A percentile compares a stretch with the other conserved stretches of the same genome.
phyloP scores from a whole-genome alignment of 139 green algal species.

The Micractinium conductrix region DNA sequence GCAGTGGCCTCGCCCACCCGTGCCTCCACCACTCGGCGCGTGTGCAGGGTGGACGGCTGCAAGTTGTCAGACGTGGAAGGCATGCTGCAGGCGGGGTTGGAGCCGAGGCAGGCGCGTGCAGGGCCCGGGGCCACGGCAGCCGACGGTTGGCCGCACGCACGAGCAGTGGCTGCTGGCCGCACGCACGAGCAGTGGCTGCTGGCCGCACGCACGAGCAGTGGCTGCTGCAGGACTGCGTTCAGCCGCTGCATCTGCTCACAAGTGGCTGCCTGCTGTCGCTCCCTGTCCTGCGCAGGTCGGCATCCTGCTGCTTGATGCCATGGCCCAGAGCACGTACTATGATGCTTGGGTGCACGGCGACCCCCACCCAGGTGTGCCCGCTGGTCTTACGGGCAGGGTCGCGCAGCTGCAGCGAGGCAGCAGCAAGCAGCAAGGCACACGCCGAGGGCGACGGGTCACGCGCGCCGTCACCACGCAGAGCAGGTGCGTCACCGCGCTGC shows the following conservation, averaged over 20 bases:
- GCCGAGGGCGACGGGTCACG: too few relatives aligned
- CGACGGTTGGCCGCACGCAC: too few relatives aligned
- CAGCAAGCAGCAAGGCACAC: neutral
- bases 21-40: too few relatives aligned
- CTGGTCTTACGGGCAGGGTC: neutral
- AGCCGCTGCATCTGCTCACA: neutral
- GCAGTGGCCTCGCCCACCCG: too few relatives aligned
- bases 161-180: too few relatives aligned
- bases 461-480: too few relatives aligned
- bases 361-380: constrained; percentile 38
- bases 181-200: too few relatives aligned
- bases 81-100: neutral
- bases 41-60: constrained; percentile 65
- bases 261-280: neutral
- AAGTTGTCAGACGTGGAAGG: constrained; percentile 48
- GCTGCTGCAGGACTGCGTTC: too few relatives aligned
- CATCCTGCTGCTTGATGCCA: constrained; percentile 73
- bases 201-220: too few relatives aligned
- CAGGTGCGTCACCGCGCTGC: neutral
- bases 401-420: neutral
- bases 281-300: constrained; percentile 72
- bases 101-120: neutral
- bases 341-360: constrained; percentile 83
- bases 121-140: too few relatives aligned
- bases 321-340: constrained; percentile 86